Evolutionary conservation across 2,329 filamentous ascomycete species (phyloP).

Genomic region (Coniochaeta pulveracea): DNA sequence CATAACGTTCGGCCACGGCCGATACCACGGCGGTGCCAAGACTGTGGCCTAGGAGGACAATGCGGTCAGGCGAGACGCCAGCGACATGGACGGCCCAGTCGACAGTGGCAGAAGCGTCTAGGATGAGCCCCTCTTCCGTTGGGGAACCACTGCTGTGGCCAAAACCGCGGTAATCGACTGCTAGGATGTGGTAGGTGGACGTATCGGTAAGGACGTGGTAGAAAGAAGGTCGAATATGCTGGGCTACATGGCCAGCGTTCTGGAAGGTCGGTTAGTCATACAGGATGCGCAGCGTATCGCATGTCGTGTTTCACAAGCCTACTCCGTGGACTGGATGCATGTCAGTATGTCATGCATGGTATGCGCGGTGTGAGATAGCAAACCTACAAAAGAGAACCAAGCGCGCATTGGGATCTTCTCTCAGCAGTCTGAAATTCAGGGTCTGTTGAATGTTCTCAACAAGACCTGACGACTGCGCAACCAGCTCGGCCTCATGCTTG

Average conservation of each 20-base stretch:
- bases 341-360: conserved; percentile 10
- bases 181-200: conserved; percentile 69
- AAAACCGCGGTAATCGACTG: conserved; percentile 85
- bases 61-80: conserved; percentile 55
- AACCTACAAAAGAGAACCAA: conserved; percentile 53
- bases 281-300: too few species aligned
- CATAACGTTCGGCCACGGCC: conserved; percentile 62
- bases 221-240: conserved; percentile 62
- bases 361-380: conserved; percentile 14
- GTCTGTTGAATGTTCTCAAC: conserved; percentile 42
- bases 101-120: conserved; percentile 63
- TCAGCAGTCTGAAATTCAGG: conserved; percentile 49
- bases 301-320: too few species aligned
- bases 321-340: conserved; percentile 47
- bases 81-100: conserved; percentile 59
- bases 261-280: conserved; percentile 22
- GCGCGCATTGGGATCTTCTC: conserved; percentile 49
- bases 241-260: conserved; percentile 80
- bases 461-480: conserved; percentile 36
- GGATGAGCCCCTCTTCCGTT: conserved; percentile 69
- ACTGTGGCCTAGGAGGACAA: conserved; percentile 77
- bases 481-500: conserved; percentile 54
- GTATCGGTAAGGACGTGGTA: conserved; percentile 69
- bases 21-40: conserved; percentile 77
- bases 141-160: conserved; percentile 72